phyloP scores from a whole-genome alignment of 306 rosid genomes.

The Datisca glomerata region DNA sequence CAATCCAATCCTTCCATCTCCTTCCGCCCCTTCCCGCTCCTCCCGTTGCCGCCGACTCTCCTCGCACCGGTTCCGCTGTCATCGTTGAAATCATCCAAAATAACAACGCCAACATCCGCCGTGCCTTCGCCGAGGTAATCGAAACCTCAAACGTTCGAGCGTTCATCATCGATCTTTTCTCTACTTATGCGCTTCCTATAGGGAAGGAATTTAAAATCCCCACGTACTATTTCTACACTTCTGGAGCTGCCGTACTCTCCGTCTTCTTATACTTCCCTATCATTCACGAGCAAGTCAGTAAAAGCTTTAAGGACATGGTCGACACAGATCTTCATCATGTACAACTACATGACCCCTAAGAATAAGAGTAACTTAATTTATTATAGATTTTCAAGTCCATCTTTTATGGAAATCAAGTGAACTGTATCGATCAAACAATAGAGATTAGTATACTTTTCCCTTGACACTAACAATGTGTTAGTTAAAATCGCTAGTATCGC shows the following conservation, averaged over 20 bases:
- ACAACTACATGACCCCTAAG: no score
- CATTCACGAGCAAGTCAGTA: slow-evolving; percentile 7
- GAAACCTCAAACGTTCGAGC: slow-evolving; percentile 15
- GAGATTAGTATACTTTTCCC: no score
- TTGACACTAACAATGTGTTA: no score
- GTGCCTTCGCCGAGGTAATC: slow-evolving; percentile 10
- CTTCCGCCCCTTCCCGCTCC: slow-evolving; percentile 11
- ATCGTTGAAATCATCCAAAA: slow-evolving; percentile 7
- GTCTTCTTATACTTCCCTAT: slow-evolving; percentile 10
- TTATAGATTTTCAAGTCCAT: no score
- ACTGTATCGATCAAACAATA: no score
- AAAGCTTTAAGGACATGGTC: slow-evolving; percentile 12
- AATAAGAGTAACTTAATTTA: no score
- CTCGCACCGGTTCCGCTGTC: slow-evolving; percentile 1
- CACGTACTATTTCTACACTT: slow-evolving; percentile 24
- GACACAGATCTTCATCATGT: neutral
- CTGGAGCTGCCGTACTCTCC: slow-evolving; percentile 11
- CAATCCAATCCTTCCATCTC: slow-evolving; percentile 4
- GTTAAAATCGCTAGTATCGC: no score
- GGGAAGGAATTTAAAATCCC: slow-evolving; percentile 20
- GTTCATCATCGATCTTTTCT: slow-evolving; percentile 28
- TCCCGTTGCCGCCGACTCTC: neutral
- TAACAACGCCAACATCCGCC: slow-evolving; percentile 11
- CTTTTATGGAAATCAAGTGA: no score
- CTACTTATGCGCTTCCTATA: slow-evolving; percentile 11